These are phyloP conservation scores for Cladochytrium replicatum DNA, from an alignment of 192 early-diverging fungal species.

Conservation along the genomic window DNA sequence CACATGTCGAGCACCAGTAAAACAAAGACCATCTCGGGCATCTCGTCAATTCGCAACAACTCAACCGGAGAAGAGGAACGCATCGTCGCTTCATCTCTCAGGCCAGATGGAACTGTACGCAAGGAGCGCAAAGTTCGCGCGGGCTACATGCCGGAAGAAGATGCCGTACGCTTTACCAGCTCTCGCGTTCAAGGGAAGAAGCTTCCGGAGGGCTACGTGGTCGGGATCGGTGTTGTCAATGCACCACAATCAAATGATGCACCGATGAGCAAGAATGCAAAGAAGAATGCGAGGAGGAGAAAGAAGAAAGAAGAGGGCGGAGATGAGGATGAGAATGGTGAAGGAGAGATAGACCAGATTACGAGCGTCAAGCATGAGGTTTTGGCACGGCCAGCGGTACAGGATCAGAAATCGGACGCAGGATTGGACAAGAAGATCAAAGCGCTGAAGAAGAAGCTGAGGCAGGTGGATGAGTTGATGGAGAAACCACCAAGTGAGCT, in stretches of 20 bases:
- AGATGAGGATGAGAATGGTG: neutral
- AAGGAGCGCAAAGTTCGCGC: conserved; percentile 60
- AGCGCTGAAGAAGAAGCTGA: conserved; percentile 56
- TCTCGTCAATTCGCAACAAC: too few relatives aligned
- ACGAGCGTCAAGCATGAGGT: neutral
- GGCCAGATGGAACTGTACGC: conserved; percentile 59
- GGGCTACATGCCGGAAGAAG: conserved; percentile 58
- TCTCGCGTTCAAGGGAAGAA: conserved; percentile 28
- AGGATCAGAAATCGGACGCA: neutral
- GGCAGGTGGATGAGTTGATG: conserved; percentile 54
- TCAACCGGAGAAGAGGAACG: conserved; percentile 41
- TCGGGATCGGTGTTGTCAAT: conserved; percentile 9
- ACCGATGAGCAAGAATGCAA: conserved; percentile 12
- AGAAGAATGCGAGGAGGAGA: conserved; percentile 26
- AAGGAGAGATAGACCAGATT: neutral
- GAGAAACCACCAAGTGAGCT: conserved; percentile 33
- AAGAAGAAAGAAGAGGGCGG: conserved; percentile 1
- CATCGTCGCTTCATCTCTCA: conserved; percentile 47
- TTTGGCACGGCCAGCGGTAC: neutral
- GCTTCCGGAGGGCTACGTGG: conserved; percentile 26
- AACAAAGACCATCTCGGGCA: too few relatives aligned
- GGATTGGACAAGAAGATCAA: conserved; percentile 42
- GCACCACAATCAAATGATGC: neutral
- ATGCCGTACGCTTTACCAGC: conserved; percentile 54
- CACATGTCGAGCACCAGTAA: too few relatives aligned